phyloP scores from a whole-genome alignment of 129 eudicot genomes.

The Saussurea involucrata region DNA sequence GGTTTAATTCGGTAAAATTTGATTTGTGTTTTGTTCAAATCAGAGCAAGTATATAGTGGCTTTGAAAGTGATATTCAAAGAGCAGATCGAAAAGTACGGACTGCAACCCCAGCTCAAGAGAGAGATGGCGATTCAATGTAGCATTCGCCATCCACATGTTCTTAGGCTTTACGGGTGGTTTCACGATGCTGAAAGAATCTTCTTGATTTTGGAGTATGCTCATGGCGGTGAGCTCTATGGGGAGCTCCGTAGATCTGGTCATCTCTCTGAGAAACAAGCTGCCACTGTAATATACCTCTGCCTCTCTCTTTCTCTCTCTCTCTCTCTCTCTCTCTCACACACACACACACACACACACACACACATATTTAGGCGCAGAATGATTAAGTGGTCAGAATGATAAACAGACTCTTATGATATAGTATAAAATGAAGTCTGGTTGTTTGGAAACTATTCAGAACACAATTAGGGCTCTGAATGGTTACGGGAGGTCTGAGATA shows the following conservation, averaged over 20 bases:
- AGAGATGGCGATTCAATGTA: constrained; percentile 76
- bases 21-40: too few relatives aligned
- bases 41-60: too few relatives aligned
- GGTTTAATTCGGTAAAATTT: too few relatives aligned
- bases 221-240: constrained; percentile 84
- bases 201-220: constrained; percentile 85
- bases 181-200: constrained; percentile 49
- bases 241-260: constrained; percentile 26
- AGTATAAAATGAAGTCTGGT: too few relatives aligned
- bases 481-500: too few relatives aligned
- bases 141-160: constrained; percentile 78
- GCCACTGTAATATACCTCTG: constrained; percentile 34
- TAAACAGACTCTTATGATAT: too few relatives aligned
- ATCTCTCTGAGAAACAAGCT: constrained; percentile 34
- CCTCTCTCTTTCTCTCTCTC: not conserved
- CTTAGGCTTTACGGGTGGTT: constrained; percentile 85
- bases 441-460: too few relatives aligned
- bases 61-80: too few relatives aligned
- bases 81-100: not conserved
- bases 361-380: too few relatives aligned
- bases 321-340: too few relatives aligned
- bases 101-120: constrained; percentile 77
- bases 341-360: not conserved
- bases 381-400: too few relatives aligned
- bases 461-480: too few relatives aligned